Evolutionary conservation across 1,284 basidiomycete genomes (phyloP), one percentile per base, ranked within the genome.

Genomic region (Fomitopsis schrenkii): DNA sequence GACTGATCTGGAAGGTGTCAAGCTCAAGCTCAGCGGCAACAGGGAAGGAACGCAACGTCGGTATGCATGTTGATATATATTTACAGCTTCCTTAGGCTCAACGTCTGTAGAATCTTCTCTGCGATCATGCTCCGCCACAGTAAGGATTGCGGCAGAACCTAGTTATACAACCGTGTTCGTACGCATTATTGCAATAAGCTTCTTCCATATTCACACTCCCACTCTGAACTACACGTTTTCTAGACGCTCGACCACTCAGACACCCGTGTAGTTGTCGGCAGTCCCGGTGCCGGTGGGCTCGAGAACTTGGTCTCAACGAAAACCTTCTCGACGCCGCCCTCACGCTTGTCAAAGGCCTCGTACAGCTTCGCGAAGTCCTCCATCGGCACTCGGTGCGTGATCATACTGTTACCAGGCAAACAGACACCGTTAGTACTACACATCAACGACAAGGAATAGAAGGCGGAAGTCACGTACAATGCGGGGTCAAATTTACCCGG

Each of bases 401-500:
- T 75, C 68, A 90, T 80, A 67, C 82, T 84, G 57, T 35, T 38
- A 41, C n/a, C 30, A 56, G 35, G 19, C 6, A 42, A 60, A 45
- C 44, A 14, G 36, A 44, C n/a, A 35, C 26, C 19, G 17, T 54
- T 36, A 54, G 14, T 56, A 14, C 58, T 10, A 36, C 40, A 59
- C 7, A 19, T 52, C 36, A 53, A 17, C 33, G 22, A 33, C 26
- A 48, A 15, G 30, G 14, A 30, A 50, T 50, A n/a, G 30, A 54
- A 40, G 59, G n/a, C 46, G 58, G 62, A 62, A 30, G 66, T 40
- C 12, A 82, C 83, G 66, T 70, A 84, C 80, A 87, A 84, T 5
- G 80, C 83, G 4, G 87, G 85, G 66, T 91, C 88, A 66, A 93
- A 86, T 70, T 88, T 88, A 33, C 86, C 86, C 0, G 84, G 78